Base-by-base conservation (phyloP, 805 yeast species). In the Candida nanaspora region DNA sequence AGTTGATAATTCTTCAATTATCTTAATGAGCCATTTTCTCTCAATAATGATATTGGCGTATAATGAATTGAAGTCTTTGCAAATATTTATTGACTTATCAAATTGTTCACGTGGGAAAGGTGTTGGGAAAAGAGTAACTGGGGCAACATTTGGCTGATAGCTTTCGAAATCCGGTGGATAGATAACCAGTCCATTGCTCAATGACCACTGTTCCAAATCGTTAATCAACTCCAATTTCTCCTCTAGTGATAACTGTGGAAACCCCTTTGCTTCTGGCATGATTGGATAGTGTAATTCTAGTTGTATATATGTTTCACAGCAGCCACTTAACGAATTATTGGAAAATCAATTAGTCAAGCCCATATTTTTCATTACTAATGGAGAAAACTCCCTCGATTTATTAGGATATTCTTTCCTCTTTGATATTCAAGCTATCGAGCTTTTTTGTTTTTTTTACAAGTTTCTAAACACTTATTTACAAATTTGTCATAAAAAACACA, bases 91-190 rank as follows among this genome's bases (percentile, higher is more conserved):
- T 2, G 96, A 95, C 45, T 72, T 68, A 9, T 76, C 69, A 58
- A 86, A 91, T 40, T 83, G 78, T 2, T 55, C 40, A 41, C 64
- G 69, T 4, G 96, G 91, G 48, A 88, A 79, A 6, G 96, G 95
- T 0, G 97, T 84, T 4, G 99, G 99, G 54, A 70, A 87, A 23
- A 91, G 53, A 1, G 98, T 93, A 9, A 87, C 79, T 30, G 99
- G 98, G 2, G 96, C 96, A 39, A 72, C 73, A 33, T 65, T 65
- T n/a, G 73, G 72, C 38, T 63, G 59, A 49, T 63, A 70, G 19
- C 53, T 46, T 11, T 64, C 46, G 51, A 69, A 77, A 21, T 71
- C 66, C 1, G 81, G 78, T 2, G 88, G 87, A 51, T 85, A 82
- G 80, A 89, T 81, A n/a, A 79, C 72, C 34, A 89, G 66, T 2